A percentile compares a stretch with the other conserved stretches of the same genome.
Conservation (phyloP, 2,329 filamentous ascomycete genomes). For the Ophioceras dolichostomum region DNA sequence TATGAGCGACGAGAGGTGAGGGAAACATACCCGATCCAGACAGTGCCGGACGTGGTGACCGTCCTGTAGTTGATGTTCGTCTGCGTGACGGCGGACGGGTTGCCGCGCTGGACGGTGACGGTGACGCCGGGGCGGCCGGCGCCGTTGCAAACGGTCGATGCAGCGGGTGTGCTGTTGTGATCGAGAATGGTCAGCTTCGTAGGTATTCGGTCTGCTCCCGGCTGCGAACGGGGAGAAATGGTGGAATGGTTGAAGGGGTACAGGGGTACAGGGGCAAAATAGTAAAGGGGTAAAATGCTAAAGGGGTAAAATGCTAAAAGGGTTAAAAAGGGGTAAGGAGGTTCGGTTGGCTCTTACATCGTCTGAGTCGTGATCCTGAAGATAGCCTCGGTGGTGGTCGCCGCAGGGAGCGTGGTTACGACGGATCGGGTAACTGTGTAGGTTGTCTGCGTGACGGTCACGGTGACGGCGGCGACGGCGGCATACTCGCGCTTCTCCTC, state of each 20-base stretch:
- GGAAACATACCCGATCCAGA: slow-evolving; percentile 21
- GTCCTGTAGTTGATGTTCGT: slow-evolving; percentile 22
- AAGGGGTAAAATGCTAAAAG: too few species aligned
- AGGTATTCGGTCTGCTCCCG: too few species aligned
- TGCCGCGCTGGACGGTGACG: slow-evolving; percentile 17
- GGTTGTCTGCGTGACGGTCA: slow-evolving; percentile 23
- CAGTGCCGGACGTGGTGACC: slow-evolving; percentile 18
- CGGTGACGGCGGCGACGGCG: slow-evolving; percentile 18
- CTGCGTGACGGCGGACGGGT: slow-evolving; percentile 15
- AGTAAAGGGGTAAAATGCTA: too few species aligned
- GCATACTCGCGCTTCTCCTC: slow-evolving; percentile 9
- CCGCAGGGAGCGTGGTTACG: slow-evolving; percentile 17
- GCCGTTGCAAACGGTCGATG: slow-evolving; percentile 20
- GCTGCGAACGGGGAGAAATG: too few species aligned
- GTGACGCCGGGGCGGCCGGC: slow-evolving; percentile 14
- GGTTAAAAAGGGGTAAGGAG: too few species aligned
- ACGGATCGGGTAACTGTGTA: slow-evolving; percentile 21
- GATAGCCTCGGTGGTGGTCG: slow-evolving; percentile 18
- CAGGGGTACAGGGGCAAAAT: too few species aligned
- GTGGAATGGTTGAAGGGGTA: too few species aligned
- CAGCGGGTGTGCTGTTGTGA: slow-evolving; percentile 17
- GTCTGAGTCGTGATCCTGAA: slow-evolving; percentile 3
- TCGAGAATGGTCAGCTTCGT: too few species aligned
- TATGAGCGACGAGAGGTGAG: background rate
- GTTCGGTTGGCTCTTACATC: slow-evolving; percentile 2